A percentile compares a stretch with the other conserved stretches of the same genome.
Evolutionary conservation across 768 basidiomycete genomes (phyloP).

Genomic region (Boletus rubroflammeus): DNA sequence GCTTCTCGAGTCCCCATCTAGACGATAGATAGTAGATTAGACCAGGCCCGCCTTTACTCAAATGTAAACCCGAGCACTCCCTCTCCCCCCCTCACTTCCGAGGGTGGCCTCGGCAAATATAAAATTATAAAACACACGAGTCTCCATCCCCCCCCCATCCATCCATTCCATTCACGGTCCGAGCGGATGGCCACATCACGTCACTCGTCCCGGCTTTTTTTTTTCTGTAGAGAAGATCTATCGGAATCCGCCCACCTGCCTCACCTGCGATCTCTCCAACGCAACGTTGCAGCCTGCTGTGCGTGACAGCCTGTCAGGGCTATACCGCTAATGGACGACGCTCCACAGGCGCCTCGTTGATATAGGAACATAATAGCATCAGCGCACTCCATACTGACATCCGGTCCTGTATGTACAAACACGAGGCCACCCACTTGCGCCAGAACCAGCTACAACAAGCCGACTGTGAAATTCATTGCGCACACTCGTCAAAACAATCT

Average conservation of each 20-base stretch:
- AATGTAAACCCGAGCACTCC: background rate
- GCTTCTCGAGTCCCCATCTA: too few relatives aligned
- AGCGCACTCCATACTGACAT: background rate
- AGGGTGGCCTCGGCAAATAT: background rate
- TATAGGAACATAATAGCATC: conserved; percentile 7
- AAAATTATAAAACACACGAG: background rate
- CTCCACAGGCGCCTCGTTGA: conserved; percentile 12
- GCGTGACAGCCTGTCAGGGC: conserved; percentile 23
- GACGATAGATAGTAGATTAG: background rate
- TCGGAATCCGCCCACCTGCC: background rate
- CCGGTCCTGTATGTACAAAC: conserved; percentile 6
- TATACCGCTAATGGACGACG: conserved; percentile 19
- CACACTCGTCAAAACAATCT: background rate
- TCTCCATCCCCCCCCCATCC: background rate
- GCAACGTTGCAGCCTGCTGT: conserved; percentile 22
- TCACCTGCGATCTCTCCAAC: conserved; percentile 1
- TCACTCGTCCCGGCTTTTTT: background rate
- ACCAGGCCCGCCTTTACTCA: too few relatives aligned
- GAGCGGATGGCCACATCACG: background rate
- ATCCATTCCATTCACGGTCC: background rate
- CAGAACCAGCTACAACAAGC: conserved; percentile 3
- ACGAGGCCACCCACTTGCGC: conserved; percentile 1
- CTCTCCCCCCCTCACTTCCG: too few relatives aligned
- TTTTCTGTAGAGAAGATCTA: conserved; percentile 15
- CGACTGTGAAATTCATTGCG: background rate